Percentiles rank a stretch among this genome's conserved stretches.
Conservation (phyloP, 352 stramenopile genomes). For the Pythium coloratum region DNA sequence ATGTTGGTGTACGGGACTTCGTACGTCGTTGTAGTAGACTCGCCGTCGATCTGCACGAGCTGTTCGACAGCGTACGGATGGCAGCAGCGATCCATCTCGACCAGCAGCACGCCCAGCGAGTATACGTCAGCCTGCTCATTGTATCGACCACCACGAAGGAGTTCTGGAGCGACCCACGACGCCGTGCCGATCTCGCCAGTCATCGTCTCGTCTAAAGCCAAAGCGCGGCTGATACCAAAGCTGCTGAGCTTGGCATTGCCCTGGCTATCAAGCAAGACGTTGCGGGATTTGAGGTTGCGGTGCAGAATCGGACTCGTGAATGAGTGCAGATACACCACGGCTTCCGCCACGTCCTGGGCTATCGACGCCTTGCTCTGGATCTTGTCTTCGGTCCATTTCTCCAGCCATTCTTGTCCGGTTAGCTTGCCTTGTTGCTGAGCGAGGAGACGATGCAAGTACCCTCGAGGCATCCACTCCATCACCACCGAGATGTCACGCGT, state of each 20-base stretch:
- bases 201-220: constrained; percentile 25
- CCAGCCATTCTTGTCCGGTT: constrained; percentile 4
- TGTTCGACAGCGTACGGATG: constrained; percentile 16
- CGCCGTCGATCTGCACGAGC: not conserved
- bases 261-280: constrained; percentile 20
- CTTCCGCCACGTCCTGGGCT: constrained; percentile 24
- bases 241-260: constrained; percentile 25
- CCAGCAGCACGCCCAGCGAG: constrained; percentile 30
- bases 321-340: constrained; percentile 27
- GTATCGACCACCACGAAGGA: constrained; percentile 32
- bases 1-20: not conserved
- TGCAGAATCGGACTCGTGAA: constrained; percentile 23
- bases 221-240: constrained; percentile 23
- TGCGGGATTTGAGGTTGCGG: constrained; percentile 29
- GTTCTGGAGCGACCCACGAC: constrained; percentile 30
- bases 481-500: constrained; percentile 33
- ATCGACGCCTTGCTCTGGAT: constrained; percentile 21
- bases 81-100: constrained; percentile 28
- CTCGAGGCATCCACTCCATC: constrained; percentile 34
- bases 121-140: constrained; percentile 35
- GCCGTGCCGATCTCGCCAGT: constrained; percentile 32
- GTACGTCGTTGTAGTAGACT: not conserved
- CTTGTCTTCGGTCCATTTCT: not conserved
- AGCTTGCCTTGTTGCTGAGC: not conserved
- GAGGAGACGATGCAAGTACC: constrained; percentile 20